A percentile compares a stretch with the other conserved stretches of the same genome.
These are phyloP conservation scores for Aspergillus sclerotioniger DNA, from an alignment of 495 filamentous ascomycete species.

Conservation along the genomic window DNA sequence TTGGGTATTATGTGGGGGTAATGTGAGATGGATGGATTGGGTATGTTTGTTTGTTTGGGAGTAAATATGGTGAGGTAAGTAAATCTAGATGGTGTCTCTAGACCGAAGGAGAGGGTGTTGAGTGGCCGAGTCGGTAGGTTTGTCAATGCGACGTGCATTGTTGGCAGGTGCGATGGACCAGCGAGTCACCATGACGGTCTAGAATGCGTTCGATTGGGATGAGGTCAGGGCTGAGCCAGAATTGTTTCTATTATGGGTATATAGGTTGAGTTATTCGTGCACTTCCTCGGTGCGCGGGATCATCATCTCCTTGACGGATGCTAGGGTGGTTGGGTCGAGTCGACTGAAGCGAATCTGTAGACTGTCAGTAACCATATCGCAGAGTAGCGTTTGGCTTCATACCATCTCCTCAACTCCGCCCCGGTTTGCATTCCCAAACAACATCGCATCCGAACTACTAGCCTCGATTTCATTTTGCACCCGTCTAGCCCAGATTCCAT, in stretches of 20 bases:
- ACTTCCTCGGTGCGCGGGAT: slow-evolving; percentile 47
- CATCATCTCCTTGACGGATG: slow-evolving; percentile 59
- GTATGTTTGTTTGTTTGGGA: not conserved
- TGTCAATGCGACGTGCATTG: not conserved
- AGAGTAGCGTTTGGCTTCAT: slow-evolving; percentile 22
- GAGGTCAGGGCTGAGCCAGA: slow-evolving; percentile 8
- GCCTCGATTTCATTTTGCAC: slow-evolving; percentile 71
- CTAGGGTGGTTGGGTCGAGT: slow-evolving; percentile 59
- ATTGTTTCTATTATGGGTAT: slow-evolving; percentile 30
- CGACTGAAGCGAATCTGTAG: slow-evolving; percentile 67
- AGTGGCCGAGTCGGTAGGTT: too few species aligned
- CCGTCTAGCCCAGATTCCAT: slow-evolving; percentile 87
- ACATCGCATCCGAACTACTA: slow-evolving; percentile 71
- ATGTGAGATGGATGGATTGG: not conserved
- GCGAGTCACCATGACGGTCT: not conserved
- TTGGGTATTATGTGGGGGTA: slow-evolving; percentile 11
- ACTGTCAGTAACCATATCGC: slow-evolving; percentile 7
- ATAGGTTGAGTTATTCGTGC: slow-evolving; percentile 23
- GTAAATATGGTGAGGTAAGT: not conserved
- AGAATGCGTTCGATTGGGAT: not conserved
- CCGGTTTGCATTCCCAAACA: slow-evolving; percentile 62
- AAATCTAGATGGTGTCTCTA: not conserved
- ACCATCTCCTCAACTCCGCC: slow-evolving; percentile 68
- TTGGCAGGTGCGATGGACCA: not conserved
- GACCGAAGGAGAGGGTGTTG: not conserved